Percentiles rank a stretch among this genome's conserved stretches.
Evolutionary conservation across 2,329 filamentous ascomycete species (phyloP).

Genomic region (Xylaria sp.): DNA sequence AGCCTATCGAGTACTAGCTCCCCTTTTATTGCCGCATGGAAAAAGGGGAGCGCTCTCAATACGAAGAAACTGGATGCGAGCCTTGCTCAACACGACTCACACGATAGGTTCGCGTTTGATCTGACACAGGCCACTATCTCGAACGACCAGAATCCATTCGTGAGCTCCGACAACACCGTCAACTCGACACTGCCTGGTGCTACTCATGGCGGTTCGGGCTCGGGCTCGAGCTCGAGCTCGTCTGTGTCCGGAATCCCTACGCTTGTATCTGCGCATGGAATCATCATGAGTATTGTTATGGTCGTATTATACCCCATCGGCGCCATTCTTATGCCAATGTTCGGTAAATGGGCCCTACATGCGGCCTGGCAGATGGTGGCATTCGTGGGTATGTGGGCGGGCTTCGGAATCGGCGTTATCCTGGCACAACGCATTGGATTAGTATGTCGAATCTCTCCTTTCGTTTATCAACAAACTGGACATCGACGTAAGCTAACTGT

Average conservation of each 20-base stretch:
- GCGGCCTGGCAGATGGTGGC: slow-evolving; percentile 49
- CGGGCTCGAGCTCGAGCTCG: slow-evolving; percentile 1
- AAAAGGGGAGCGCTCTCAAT: slow-evolving; percentile 40
- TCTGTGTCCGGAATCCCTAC: slow-evolving; percentile 17
- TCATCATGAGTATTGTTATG: slow-evolving; percentile 57
- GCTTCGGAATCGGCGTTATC: slow-evolving; percentile 51
- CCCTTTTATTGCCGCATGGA: slow-evolving; percentile 53
- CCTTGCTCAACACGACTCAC: slow-evolving; percentile 45
- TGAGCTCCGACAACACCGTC: slow-evolving; percentile 18
- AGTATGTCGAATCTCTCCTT: slow-evolving; percentile 22
- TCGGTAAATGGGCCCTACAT: slow-evolving; percentile 55
- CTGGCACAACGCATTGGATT: slow-evolving; percentile 33
- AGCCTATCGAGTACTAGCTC: slow-evolving; percentile 37
- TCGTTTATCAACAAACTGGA: not conserved
- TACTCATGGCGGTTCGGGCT: not conserved
- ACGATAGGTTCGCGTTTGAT: slow-evolving; percentile 43
- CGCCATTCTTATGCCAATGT: slow-evolving; percentile 53
- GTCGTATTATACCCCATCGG: slow-evolving; percentile 56
- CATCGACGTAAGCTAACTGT: not conserved
- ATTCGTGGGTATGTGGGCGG: slow-evolving; percentile 52
- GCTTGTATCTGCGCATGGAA: slow-evolving; percentile 41
- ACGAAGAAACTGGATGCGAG: slow-evolving; percentile 36
- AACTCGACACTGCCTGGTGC: slow-evolving; percentile 10
- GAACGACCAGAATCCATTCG: slow-evolving; percentile 50
- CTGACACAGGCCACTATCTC: slow-evolving; percentile 42